Evolutionary conservation across 129 eudicot species (phyloP).

Genomic region (Mikania micrantha): DNA sequence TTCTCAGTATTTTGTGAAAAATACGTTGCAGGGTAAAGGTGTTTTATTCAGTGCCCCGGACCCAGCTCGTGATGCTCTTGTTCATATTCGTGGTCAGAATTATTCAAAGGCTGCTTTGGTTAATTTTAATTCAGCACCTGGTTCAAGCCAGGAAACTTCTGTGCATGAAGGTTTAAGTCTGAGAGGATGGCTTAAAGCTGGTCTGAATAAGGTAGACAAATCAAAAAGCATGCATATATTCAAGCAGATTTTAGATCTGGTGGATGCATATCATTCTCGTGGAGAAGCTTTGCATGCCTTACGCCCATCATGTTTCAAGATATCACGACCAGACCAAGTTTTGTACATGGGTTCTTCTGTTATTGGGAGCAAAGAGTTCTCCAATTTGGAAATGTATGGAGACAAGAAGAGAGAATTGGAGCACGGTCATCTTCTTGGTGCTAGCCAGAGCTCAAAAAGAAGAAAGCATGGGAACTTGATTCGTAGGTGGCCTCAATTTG

Average conservation of each 20-base stretch:
- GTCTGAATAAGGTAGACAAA: slow-evolving; percentile 44
- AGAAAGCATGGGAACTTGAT: slow-evolving; percentile 33
- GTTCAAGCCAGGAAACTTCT: slow-evolving; percentile 16
- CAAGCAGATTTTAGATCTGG: slow-evolving; percentile 59
- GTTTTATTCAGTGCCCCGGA: slow-evolving; percentile 46
- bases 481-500: slow-evolving; percentile 56
- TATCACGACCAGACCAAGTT: slow-evolving; percentile 46
- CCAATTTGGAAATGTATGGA: slow-evolving; percentile 11
- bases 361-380: slow-evolving; percentile 23
- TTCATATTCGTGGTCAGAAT: slow-evolving; percentile 30
- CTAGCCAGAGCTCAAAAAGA: slow-evolving; percentile 39
- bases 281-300: slow-evolving; percentile 56
- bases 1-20: slow-evolving; percentile 66
- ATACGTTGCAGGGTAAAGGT: slow-evolving; percentile 71
- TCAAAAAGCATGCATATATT: slow-evolving; percentile 47
- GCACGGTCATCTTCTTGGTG: slow-evolving; percentile 15
- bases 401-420: slow-evolving; percentile 44
- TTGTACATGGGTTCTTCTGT: slow-evolving; percentile 45
- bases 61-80: slow-evolving; percentile 32
- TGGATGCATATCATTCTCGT: slow-evolving; percentile 59
- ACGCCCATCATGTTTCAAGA: slow-evolving; percentile 73
- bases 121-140: slow-evolving; percentile 25
- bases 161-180: slow-evolving; percentile 43
- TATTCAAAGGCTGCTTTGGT: slow-evolving; percentile 23
- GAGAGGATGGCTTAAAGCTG: slow-evolving; percentile 68